phyloP scores from a whole-genome alignment of 2,329 filamentous ascomycete species.

The Hypomyces rosellus region DNA sequence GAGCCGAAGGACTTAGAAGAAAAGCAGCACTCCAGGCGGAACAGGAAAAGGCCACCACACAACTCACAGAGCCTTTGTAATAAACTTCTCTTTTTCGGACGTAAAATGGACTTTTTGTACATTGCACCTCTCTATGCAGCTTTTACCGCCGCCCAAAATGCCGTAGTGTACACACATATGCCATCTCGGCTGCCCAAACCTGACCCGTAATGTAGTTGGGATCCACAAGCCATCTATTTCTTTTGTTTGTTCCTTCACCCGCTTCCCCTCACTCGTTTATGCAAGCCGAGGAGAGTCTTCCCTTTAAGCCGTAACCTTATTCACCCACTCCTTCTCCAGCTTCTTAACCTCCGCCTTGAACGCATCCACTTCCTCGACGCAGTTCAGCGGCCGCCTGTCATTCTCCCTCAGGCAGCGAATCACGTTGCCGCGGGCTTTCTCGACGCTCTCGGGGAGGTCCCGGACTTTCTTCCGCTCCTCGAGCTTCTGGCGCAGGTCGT shows the following conservation, averaged over 20 bases:
- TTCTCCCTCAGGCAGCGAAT: slow-evolving; percentile 76
- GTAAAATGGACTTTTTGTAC: slow-evolving; percentile 12
- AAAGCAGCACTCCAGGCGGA: slow-evolving; percentile 36
- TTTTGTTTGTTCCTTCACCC: not conserved
- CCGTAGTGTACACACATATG: slow-evolving; percentile 27
- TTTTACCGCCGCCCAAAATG: slow-evolving; percentile 23
- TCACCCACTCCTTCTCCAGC: slow-evolving; percentile 82
- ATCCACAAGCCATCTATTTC: too few species aligned
- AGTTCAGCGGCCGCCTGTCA: slow-evolving; percentile 84
- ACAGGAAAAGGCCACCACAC: slow-evolving; percentile 5
- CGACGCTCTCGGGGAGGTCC: slow-evolving; percentile 63
- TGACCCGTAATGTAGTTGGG: not conserved
- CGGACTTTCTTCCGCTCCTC: slow-evolving; percentile 59
- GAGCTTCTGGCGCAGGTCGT: slow-evolving; percentile 52
- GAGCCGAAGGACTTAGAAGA: slow-evolving; percentile 50
- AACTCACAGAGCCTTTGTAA: slow-evolving; percentile 14
- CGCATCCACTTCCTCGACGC: slow-evolving; percentile 84
- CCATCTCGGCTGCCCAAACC: slow-evolving; percentile 11
- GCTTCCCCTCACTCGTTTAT: not conserved
- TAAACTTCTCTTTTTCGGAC: not conserved
- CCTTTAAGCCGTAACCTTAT: slow-evolving; percentile 59
- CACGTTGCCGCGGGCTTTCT: slow-evolving; percentile 68
- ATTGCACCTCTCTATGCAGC: slow-evolving; percentile 24
- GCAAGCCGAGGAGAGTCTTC: not conserved
- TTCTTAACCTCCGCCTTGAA: slow-evolving; percentile 86